phyloP scores from a whole-genome alignment of 495 filamentous ascomycete species.

The Podospora bellae-mahoneyi region DNA sequence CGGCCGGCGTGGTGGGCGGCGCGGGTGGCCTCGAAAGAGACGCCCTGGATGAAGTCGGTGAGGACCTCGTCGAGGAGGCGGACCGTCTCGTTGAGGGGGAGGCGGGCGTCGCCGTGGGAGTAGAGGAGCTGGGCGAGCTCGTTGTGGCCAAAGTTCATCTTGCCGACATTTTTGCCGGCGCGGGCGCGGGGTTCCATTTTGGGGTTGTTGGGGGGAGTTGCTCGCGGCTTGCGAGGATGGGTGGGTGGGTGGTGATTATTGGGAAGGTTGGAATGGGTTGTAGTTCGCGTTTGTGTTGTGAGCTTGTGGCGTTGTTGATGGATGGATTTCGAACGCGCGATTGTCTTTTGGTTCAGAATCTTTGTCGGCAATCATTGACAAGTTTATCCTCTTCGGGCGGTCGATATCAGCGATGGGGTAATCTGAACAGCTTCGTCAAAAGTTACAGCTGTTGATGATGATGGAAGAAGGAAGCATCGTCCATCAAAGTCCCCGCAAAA shows the following conservation, averaged over 20 bases:
- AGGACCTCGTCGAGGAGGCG: conserved; percentile 89
- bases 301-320: neutral
- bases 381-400: too few species aligned
- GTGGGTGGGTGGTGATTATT: neutral
- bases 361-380: neutral
- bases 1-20: conserved; percentile 77
- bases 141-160: conserved; percentile 74
- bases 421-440: neutral
- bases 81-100: conserved; percentile 76
- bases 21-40: conserved; percentile 82
- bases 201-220: neutral
- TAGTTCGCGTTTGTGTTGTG: neutral
- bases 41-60: conserved; percentile 83
- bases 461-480: neutral
- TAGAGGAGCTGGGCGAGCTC: conserved; percentile 79
- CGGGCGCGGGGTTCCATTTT: conserved; percentile 71
- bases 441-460: neutral
- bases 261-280: neutral
- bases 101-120: conserved; percentile 73
- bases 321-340: neutral
- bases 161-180: conserved; percentile 78
- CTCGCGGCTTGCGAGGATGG: neutral
- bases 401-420: neutral
- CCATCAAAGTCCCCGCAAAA: conserved; percentile 5
- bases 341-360: neutral